Evolutionary conservation across 768 basidiomycete genomes (phyloP).

Genomic region (Pleurotus tuoliensis): DNA sequence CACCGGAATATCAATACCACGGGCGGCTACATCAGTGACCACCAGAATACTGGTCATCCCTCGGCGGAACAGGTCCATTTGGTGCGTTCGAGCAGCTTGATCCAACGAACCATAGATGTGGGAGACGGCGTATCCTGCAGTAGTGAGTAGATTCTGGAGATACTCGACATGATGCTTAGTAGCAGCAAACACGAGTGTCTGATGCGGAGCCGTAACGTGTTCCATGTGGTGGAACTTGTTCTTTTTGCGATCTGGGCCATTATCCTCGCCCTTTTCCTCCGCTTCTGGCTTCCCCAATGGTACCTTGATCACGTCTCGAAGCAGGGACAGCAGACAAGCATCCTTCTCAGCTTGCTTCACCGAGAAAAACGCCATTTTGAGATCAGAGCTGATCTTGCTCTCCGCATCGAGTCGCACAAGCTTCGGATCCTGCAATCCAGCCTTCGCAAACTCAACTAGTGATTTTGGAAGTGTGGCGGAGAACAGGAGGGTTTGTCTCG

Average conservation of each 20-base stretch:
- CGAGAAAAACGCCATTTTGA: constrained; percentile 92
- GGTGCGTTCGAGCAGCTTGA: constrained; percentile 81
- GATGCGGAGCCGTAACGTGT: constrained; percentile 67
- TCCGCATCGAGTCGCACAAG: constrained; percentile 96
- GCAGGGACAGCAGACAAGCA: constrained; percentile 76
- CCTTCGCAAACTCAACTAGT: constrained; percentile 97
- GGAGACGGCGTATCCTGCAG: constrained; percentile 85
- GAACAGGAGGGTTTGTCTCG: constrained; percentile 91
- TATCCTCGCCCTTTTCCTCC: constrained; percentile 20
- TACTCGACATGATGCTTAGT: constrained; percentile 99
- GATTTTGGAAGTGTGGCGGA: constrained; percentile 96
- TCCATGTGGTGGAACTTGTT: constrained; percentile 49
- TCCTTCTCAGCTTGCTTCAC: constrained; percentile 94
- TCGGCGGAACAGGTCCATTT: constrained; percentile 88
- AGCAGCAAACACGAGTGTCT: constrained; percentile 91
- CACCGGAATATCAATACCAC: constrained; percentile 96
- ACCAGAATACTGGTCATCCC: constrained; percentile 81
- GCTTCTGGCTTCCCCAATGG: constrained; percentile 47
- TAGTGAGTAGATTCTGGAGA: constrained; percentile 68
- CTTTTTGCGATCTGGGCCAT: constrained; percentile 35
- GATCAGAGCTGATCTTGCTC: constrained; percentile 90
- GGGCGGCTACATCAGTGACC: constrained; percentile 96
- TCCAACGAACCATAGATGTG: constrained; percentile 96
- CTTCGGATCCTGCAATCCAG: constrained; percentile 89
- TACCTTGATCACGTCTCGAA: constrained; percentile 85